Conservation (phyloP, 257 asterid species). For the Solanum lycopersicoides region DNA sequence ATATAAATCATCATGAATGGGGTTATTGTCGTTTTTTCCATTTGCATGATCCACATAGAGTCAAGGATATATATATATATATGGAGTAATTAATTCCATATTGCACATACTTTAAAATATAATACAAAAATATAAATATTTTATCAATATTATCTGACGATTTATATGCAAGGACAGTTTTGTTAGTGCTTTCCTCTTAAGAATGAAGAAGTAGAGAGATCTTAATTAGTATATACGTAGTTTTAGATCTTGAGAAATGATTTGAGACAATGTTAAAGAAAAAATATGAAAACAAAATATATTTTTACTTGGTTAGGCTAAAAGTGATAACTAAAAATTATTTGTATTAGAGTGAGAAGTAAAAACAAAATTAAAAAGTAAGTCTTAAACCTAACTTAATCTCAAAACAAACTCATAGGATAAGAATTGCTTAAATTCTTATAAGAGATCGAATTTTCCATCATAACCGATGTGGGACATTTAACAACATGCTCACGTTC, state of each 20-base stretch:
- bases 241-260: no score
- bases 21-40: background rate
- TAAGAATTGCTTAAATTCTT: no score
- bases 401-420: no score
- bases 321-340: no score
- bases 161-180: rapidly evolving
- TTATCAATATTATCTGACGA: rapidly evolving
- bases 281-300: background rate
- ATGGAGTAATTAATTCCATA: background rate
- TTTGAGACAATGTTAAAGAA: background rate
- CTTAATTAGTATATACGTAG: background rate
- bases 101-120: background rate
- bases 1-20: background rate
- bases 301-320: background rate
- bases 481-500: background rate
- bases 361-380: no score
- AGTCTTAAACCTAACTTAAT: no score
- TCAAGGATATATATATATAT: background rate
- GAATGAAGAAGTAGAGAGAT: background rate
- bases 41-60: background rate
- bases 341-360: background rate
- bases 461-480: background rate
- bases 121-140: background rate
- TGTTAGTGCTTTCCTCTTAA: rapidly evolving
- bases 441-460: no score